Evolutionary conservation across 2,329 filamentous ascomycete genomes (phyloP).

Genomic region (Aspergillus versicolor): DNA sequence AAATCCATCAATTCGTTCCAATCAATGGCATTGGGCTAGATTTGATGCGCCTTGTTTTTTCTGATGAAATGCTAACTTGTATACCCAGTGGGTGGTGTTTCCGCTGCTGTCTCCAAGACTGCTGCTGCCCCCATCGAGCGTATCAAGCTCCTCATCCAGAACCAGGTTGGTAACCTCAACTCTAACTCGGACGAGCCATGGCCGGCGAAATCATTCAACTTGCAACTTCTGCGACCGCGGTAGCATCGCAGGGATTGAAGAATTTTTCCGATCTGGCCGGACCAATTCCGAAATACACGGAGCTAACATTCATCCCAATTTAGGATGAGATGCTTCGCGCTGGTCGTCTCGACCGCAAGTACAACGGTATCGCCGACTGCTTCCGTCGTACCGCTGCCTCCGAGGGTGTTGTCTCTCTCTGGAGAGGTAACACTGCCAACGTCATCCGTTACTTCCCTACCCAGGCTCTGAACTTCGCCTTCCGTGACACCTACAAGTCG

Average conservation of each 20-base stretch:
- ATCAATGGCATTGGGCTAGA: background rate
- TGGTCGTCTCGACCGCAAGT: constrained; percentile 97
- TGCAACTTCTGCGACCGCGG: background rate
- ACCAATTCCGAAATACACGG: background rate
- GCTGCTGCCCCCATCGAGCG: constrained; percentile 99
- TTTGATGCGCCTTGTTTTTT: background rate
- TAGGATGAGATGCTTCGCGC: constrained; percentile 99
- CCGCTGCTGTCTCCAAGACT: constrained; percentile 99
- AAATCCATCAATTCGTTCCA: constrained; percentile 9
- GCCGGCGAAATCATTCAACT: background rate
- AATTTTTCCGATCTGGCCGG: constrained; percentile 7
- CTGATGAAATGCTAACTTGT: constrained; percentile 41
- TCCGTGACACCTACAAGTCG: constrained; percentile 99
- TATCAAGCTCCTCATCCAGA: constrained; percentile 99
- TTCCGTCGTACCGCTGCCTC: constrained; percentile 86
- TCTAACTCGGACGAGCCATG: background rate
- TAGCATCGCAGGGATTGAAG: constrained; percentile 5
- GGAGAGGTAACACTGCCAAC: constrained; percentile 99
- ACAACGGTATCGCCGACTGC: constrained; percentile 90
- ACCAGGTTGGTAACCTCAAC: constrained; percentile 72
- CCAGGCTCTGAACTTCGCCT: constrained; percentile 99
- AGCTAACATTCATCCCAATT: constrained; percentile 11
- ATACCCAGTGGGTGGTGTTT: constrained; percentile 93
- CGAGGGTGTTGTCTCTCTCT: constrained; percentile 93
- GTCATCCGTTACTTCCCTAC: constrained; percentile 99